Base-by-base conservation (phyloP, 164 flowering plant genomes). In the Taxillus chinensis region DNA sequence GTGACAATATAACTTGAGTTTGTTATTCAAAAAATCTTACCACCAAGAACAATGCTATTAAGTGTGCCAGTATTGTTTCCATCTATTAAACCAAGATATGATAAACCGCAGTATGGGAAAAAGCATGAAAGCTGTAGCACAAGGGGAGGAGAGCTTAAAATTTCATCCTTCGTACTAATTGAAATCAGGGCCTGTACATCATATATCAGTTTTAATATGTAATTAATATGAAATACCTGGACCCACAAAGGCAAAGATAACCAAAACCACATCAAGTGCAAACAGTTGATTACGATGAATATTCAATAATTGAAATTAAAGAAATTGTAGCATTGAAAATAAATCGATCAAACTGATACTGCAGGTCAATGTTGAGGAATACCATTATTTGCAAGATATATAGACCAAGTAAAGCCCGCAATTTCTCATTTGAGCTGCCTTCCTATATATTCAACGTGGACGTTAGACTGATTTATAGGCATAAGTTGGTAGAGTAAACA, bases 351-450 rank as follows among this genome's bases (percentile, higher is more conserved):
- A 67, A 61, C 27, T 15, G 12, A 48, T 64, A 55, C 17, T 50
- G 15, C 63, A 57, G 13, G 7, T 43, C 45, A 17, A 64, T n/a
- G 13, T 41, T 27, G 59, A 68, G 49, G 43, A 61, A 53, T 60
- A 92, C 98, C 96, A 80, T 79, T 64, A 76, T 70, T 70, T 90
- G 87, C 71, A 92, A 66, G 67, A 90, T 68, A 73, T 71, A 87
- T 7, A 86, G 74, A 69, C 93, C 85, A 75, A 93, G 96, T 59
- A 93, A 71, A 68, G 85, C 80, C 37, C 64, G 62, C 16, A 89
- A 79, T 68, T 83, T 80, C 51, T 79, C 73, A 12, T 74, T 77
- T 71, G 50, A 65, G 58, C 45, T 62, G 27, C 77, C 83, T 49
- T 82, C 95, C 96, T 90, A 80, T 69, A 43, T 48, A 69, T 48